Percentiles rank a stretch among this genome's conserved stretches.
These are phyloP conservation scores for Rhizomucor pusillus DNA, from an alignment of 371 early-diverging fungal genomes.

Conservation along the genomic window DNA sequence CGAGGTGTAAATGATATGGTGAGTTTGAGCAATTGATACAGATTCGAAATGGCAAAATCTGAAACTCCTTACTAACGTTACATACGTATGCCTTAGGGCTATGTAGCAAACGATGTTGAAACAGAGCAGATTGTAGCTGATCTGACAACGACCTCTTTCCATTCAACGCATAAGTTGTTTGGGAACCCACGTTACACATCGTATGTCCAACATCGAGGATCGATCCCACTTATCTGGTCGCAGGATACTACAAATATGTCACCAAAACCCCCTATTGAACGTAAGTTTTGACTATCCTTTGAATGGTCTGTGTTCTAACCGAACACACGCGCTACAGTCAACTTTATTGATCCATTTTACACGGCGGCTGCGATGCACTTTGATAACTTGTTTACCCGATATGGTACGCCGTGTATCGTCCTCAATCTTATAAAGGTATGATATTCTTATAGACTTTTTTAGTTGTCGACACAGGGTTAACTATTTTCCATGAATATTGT, in stretches of 20 bases:
- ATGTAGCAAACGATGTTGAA: constrained; percentile 99
- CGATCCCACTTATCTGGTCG: constrained; percentile 94
- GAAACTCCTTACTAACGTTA: too few species aligned
- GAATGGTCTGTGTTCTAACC: neutral
- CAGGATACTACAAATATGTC: constrained; percentile 91
- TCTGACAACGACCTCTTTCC: constrained; percentile 83
- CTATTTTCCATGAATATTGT: neutral
- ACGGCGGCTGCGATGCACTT: constrained; percentile 91
- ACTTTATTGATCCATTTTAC: constrained; percentile 90
- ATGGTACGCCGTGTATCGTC: constrained; percentile 87
- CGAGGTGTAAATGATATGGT: constrained; percentile 92
- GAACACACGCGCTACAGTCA: constrained; percentile 45
- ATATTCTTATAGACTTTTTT: neutral
- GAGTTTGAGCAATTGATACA: neutral
- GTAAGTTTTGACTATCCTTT: constrained; percentile 31
- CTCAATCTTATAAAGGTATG: constrained; percentile 88
- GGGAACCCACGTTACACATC: constrained; percentile 84
- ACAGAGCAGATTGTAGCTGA: constrained; percentile 98
- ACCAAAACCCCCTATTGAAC: constrained; percentile 93
- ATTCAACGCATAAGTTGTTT: constrained; percentile 48
- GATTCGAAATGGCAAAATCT: neutral
- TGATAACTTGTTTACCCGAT: constrained; percentile 83
- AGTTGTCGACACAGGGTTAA: neutral
- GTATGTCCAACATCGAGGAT: constrained; percentile 95
- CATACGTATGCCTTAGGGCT: constrained; percentile 53